phyloP scores from a whole-genome alignment of 306 rosid species.

The Parietaria judaica region DNA sequence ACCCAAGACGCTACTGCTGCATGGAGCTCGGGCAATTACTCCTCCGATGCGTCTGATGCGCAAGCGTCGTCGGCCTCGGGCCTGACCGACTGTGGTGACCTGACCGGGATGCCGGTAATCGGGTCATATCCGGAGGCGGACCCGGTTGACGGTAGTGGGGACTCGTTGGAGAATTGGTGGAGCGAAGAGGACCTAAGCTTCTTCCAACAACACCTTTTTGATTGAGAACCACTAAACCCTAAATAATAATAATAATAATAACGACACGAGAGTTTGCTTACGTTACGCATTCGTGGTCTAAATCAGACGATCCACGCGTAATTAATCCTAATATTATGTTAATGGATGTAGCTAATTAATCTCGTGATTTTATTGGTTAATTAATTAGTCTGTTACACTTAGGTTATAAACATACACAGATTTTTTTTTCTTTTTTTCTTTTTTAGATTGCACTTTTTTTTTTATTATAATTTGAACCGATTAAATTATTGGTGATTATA shows the following conservation, averaged over 20 bases:
- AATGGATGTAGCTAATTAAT: neutral
- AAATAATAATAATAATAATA: neutral
- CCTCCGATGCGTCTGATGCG: slow-evolving; percentile 25
- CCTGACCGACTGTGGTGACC: slow-evolving; percentile 11
- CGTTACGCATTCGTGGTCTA: slow-evolving; percentile 32
- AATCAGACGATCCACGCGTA: neutral
- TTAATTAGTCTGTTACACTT: neutral
- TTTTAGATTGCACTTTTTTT: neutral
- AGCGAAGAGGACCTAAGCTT: slow-evolving; percentile 61
- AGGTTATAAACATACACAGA: no score
- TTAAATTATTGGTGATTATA: neutral
- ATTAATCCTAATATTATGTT: neutral
- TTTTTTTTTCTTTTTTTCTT: neutral
- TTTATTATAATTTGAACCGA: neutral
- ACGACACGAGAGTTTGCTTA: slow-evolving; percentile 18
- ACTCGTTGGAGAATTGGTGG: slow-evolving; percentile 46
- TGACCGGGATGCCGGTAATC: neutral
- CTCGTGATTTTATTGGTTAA: neutral
- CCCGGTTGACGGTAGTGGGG: slow-evolving; percentile 28
- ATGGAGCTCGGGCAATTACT: neutral
- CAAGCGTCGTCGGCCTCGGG: slow-evolving; percentile 27
- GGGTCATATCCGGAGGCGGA: neutral
- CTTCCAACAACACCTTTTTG: slow-evolving; percentile 39
- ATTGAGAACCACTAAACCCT: neutral
- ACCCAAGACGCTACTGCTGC: neutral